Evolutionary conservation across 208 protist species (phyloP).

Genomic region (Endotrypanum monterogeii): DNA sequence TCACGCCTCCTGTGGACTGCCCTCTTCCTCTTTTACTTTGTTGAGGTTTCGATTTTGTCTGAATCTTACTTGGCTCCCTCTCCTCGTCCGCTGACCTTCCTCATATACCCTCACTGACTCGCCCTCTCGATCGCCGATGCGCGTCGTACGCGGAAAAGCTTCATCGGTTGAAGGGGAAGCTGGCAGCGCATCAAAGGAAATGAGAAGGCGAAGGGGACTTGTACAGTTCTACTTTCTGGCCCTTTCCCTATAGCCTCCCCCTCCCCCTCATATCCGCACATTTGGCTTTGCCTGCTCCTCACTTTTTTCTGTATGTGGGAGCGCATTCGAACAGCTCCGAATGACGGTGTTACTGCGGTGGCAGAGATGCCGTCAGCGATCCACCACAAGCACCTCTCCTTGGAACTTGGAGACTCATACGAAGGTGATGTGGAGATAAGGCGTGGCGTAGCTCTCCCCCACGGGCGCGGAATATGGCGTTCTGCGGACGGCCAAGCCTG

Average conservation of each 20-base stretch:
- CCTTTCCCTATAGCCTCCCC: not conserved
- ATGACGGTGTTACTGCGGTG: not conserved
- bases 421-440: constrained; percentile 44
- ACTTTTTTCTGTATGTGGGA: not conserved
- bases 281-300: not conserved
- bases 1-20: not conserved
- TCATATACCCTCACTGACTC: not conserved
- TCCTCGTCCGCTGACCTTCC: not conserved
- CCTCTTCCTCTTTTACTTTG: not conserved
- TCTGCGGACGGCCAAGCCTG: constrained; percentile 43
- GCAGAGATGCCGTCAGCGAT: not conserved
- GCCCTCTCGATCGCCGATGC: not conserved
- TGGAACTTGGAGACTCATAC: constrained; percentile 73
- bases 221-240: not conserved
- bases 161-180: not conserved
- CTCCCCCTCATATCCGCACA: not conserved
- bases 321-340: not conserved
- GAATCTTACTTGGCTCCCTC: not conserved
- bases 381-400: constrained; percentile 18
- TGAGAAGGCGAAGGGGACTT: not conserved
- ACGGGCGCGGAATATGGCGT: constrained; percentile 61
- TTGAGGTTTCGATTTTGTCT: not conserved
- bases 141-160: not conserved
- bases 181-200: not conserved
- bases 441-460: constrained; percentile 45